phyloP scores from a whole-genome alignment of 108 stramenopile genomes.

The Cyclotella sp. region DNA sequence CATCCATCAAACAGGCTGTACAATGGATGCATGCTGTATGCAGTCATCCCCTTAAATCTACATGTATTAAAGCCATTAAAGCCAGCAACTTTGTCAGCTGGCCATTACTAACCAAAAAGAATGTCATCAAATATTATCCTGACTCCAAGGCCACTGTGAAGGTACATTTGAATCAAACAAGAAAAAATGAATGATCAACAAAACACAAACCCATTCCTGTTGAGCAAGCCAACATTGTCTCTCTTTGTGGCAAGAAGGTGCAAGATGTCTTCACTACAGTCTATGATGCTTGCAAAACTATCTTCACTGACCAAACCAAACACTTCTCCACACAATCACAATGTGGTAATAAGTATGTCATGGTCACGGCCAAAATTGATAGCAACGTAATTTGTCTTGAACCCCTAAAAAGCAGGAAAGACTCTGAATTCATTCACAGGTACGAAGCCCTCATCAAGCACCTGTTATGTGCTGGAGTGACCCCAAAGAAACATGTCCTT shows the following conservation, averaged over 20 bases:
- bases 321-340: too few relatives aligned
- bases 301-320: background rate
- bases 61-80: slow-evolving; percentile 21
- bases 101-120: background rate
- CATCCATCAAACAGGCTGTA: background rate
- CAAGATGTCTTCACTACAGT: background rate
- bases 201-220: background rate
- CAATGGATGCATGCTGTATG: background rate
- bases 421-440: background rate
- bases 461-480: background rate
- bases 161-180: background rate
- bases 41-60: slow-evolving; percentile 5
- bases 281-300: background rate
- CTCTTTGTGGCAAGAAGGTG: background rate
- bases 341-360: too few relatives aligned
- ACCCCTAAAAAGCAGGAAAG: background rate
- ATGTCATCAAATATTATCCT: background rate
- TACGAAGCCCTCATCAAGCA: background rate
- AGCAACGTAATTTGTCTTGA: background rate
- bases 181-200: background rate
- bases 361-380: background rate
- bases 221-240: background rate
- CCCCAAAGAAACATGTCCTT: background rate
- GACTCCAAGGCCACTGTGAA: background rate
- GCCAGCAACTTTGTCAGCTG: background rate